Conservation (phyloP, 2,329 filamentous ascomycete genomes). For the Trichoderma atrobrunneum region DNA sequence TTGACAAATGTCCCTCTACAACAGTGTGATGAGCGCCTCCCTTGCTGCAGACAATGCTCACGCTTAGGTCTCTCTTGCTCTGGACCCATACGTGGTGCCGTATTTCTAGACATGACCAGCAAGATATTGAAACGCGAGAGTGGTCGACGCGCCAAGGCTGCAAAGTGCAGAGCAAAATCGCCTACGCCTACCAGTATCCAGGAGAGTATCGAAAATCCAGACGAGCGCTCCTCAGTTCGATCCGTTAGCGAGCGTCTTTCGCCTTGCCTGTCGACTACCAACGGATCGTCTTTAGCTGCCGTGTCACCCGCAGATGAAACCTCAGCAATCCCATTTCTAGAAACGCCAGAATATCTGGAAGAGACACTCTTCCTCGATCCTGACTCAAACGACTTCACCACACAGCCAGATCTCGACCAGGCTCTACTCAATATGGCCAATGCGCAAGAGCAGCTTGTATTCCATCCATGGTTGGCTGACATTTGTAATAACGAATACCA, state of each 20-base stretch:
- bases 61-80: background rate
- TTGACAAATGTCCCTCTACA: background rate
- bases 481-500: background rate
- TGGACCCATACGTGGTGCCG: background rate
- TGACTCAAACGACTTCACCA: background rate
- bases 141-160: background rate
- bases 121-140: background rate
- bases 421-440: background rate
- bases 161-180: background rate
- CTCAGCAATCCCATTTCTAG: background rate
- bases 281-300: background rate
- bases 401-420: background rate
- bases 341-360: background rate
- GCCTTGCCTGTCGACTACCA: background rate
- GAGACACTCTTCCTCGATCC: background rate
- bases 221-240: background rate
- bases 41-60: background rate
- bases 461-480: background rate
- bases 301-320: background rate
- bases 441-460: background rate
- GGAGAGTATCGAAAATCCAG: background rate
- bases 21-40: background rate
- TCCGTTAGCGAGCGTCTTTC: background rate
- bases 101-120: background rate
- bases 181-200: background rate